phyloP scores from a whole-genome alignment of 345 rosid species.

The Eucalyptus curtisii region DNA sequence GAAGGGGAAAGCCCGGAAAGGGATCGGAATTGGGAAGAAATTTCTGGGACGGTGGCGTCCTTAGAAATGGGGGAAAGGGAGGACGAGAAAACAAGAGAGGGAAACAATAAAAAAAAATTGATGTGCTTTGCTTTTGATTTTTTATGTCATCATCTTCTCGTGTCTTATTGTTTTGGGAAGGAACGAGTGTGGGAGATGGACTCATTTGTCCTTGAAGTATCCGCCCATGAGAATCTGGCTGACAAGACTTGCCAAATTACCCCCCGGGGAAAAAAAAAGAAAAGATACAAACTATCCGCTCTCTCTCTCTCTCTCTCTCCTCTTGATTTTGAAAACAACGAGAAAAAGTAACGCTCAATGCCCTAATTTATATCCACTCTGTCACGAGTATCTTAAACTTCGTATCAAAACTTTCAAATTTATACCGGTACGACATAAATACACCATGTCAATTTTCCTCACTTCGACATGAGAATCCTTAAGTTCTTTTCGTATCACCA shows the following conservation, averaged over 20 bases:
- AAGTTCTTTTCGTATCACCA: background rate
- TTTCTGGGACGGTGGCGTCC: background rate
- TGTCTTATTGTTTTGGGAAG: too few relatives aligned
- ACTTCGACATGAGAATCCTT: background rate
- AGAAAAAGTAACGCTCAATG: background rate
- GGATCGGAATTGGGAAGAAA: background rate
- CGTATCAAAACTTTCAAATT: background rate
- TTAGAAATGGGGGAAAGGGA: background rate
- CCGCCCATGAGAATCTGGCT: conserved; percentile 16
- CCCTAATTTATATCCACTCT: background rate
- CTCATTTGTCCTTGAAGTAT: background rate
- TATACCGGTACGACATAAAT: background rate
- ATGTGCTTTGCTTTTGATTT: background rate
- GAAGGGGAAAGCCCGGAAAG: background rate
- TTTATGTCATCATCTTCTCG: background rate
- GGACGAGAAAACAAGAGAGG: too few relatives aligned
- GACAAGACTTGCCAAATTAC: background rate
- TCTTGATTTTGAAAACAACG: background rate
- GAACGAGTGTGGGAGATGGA: background rate
- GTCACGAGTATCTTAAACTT: background rate
- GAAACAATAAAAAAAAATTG: background rate
- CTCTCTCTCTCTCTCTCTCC: background rate
- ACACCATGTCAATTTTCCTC: background rate
- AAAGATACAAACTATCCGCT: too few relatives aligned
- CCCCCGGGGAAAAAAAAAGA: background rate